These are phyloP conservation scores for Metschnikowia drakensbergensis DNA, from an alignment of 805 yeast species.

Conservation along the genomic window DNA sequence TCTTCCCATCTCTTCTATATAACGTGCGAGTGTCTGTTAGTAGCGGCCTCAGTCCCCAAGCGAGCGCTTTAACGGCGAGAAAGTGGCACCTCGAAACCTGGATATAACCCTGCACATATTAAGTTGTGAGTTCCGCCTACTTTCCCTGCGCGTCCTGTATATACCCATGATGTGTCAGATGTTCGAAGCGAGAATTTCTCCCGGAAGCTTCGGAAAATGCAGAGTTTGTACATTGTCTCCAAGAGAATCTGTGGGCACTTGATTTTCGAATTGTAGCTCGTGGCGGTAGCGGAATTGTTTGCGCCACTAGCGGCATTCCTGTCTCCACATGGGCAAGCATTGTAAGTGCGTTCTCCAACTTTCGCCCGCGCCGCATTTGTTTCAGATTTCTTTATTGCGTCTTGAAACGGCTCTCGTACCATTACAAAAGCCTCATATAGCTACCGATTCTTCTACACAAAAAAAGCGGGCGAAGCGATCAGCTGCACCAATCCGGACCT, in stretches of 20 bases:
- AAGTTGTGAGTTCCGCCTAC: background rate
- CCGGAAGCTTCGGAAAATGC: background rate
- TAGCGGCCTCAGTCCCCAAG: background rate
- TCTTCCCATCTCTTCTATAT: background rate
- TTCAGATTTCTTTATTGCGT: slow-evolving; percentile 5
- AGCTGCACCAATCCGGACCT: background rate
- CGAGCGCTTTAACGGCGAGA: background rate
- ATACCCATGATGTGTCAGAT: background rate
- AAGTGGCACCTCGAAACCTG: slow-evolving; percentile 1
- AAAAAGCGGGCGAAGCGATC: background rate
- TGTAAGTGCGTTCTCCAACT: slow-evolving; percentile 2
- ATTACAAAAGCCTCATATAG: slow-evolving; percentile 1
- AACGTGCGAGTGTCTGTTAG: background rate
- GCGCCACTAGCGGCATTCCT: background rate
- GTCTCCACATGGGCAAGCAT: background rate
- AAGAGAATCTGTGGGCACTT: too few species aligned
- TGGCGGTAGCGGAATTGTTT: background rate
- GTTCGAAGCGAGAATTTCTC: slow-evolving; percentile 4
- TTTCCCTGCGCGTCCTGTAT: slow-evolving; percentile 2
- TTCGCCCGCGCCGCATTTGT: slow-evolving; percentile 5
- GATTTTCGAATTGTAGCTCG: too few species aligned
- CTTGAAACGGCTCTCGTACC: slow-evolving; percentile 5
- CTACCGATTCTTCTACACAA: slow-evolving; percentile 2
- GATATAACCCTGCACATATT: background rate
- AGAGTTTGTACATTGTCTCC: background rate